Base-by-base conservation (phyloP, 192 early-diverging fungal species). In the Umbelopsis isabellina region DNA sequence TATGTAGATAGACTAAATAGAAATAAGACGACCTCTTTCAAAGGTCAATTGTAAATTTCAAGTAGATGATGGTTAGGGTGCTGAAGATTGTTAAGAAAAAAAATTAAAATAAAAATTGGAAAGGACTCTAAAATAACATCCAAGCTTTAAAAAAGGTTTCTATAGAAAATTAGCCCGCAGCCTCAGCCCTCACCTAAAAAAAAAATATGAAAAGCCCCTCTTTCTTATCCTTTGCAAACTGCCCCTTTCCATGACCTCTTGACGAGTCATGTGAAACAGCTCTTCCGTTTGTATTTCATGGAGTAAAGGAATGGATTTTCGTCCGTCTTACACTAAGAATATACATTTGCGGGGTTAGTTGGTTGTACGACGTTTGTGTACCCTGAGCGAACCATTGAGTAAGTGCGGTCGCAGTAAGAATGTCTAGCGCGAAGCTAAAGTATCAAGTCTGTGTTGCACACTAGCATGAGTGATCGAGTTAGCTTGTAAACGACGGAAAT, bases 61-160 rank as follows among this genome's bases (percentile, higher is more conserved):
- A 61, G 55, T 35, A 35, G 55, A 61, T 61, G 55, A 61, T 61
- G 55, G 33, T 35, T 61, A 61, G 55, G 55, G 37, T 61, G 55
- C 25, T 61, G 55, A 33, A 61, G 25, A 41, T 41, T 41, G 37
- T 41, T 41, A 41, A 61, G 33, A 61, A 35, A 33, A 55, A 27
- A 61, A 27, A 61, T 4, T 55, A 25, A 15, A 55, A 25, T 25
- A 52, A 52, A 52, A 52, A 67, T 67, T 52, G 21, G 25, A 58
- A 53, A 58, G 53, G 53, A 35, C 55, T 61, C 33, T 16, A 25
- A 61, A 61, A 35, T 33, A 58, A 1, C 51, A 35, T 30, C 55
- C 55, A 61, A 61, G 55, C 55, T 61, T 61, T 37, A 61, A 61
- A 30, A 61, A 35, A 61, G 55, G 27, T 61, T 61, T 35, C 27